Evolutionary conservation across 176 grass and related monocot species (phyloP).

Genomic region (Eremochloa ophiuroides): DNA sequence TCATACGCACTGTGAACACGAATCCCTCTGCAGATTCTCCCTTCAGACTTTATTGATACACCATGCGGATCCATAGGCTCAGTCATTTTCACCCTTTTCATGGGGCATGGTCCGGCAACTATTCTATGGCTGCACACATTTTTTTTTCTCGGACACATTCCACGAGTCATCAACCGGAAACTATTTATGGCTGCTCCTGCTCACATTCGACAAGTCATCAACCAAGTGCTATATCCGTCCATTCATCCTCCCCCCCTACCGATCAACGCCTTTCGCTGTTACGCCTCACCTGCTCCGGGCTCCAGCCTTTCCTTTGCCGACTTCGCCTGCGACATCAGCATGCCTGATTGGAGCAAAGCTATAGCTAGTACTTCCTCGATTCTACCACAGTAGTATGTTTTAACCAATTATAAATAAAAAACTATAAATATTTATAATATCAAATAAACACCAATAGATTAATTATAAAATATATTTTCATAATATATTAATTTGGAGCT

Average conservation of each 20-base stretch:
- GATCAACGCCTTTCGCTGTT: background rate
- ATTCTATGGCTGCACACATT: background rate
- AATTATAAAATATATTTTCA: too few species aligned
- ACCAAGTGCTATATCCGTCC: background rate
- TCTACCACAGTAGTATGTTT: background rate
- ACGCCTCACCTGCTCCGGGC: slow-evolving; percentile 7
- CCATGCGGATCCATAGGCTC: background rate
- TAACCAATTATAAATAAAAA: too few species aligned
- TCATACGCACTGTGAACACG: background rate
- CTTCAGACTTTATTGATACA: too few species aligned
- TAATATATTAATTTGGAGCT: too few species aligned
- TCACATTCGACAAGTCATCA: background rate
- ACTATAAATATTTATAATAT: too few species aligned
- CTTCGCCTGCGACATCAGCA: slow-evolving; percentile 22
- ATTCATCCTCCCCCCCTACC: background rate
- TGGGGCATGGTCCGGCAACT: background rate
- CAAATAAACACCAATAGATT: too few species aligned
- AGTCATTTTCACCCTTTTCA: slow-evolving; percentile 10
- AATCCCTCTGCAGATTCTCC: background rate
- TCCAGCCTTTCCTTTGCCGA: slow-evolving; percentile 23
- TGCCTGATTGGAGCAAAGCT: slow-evolving; percentile 22
- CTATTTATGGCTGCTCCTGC: too few species aligned
- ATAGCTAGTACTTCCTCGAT: background rate
- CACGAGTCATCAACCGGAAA: too few species aligned
- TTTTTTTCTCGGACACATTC: too few species aligned